Base-by-base conservation (phyloP, 176 grass and related monocot species). In the Oryza glaberrima region DNA sequence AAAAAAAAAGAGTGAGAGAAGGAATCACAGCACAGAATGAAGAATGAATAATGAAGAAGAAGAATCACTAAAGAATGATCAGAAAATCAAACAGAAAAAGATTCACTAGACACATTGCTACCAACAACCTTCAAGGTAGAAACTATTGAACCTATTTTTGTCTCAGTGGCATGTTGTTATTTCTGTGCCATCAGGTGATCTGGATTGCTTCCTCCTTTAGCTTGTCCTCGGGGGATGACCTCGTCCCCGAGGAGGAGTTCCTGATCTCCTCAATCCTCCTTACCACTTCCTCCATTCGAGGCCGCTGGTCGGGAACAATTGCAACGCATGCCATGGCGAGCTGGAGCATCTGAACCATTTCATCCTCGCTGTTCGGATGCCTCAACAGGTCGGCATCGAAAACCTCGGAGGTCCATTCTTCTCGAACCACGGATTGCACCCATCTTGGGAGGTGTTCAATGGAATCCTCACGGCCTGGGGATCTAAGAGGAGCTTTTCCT, bases 381-480 rank as follows among this genome's bases (percentile, higher is more conserved):
- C 93, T 85, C 69, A 92, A 85, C 78, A 98, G 58, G 38, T 98
- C 96, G 16, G 89, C 96, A 34, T 98, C 96, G 66, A 98, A 98
- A n/a, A 98, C 96, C 83, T 98, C 96, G 0, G 96, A 92, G 0
- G 96, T 98, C 96, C 93, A 95, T 69, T 98, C 96, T 76, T 98
- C 96, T 9, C 93, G 81, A 63, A 98, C 93, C 81, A 98, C 93
- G 4, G 91, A 98, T n/a, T 95, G 96, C 69, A 98, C 96, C 96
- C 96, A 98, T 28, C 85, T 79, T 1, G 93, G 93, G 28, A 98
- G 90, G 83, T 98, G 89, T 1, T 87, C 96, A 14, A 95, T 74
- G 45, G 70, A 94, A 15, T 92, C 93, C 5, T 92, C 96, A 0
- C 81, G 89, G 1, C 90, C 72, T 1, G 93, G 90, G 6, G 96